These are phyloP conservation scores for Globisporangium camurandrum DNA, from an alignment of 352 stramenopile genomes.

Conservation along the genomic window DNA sequence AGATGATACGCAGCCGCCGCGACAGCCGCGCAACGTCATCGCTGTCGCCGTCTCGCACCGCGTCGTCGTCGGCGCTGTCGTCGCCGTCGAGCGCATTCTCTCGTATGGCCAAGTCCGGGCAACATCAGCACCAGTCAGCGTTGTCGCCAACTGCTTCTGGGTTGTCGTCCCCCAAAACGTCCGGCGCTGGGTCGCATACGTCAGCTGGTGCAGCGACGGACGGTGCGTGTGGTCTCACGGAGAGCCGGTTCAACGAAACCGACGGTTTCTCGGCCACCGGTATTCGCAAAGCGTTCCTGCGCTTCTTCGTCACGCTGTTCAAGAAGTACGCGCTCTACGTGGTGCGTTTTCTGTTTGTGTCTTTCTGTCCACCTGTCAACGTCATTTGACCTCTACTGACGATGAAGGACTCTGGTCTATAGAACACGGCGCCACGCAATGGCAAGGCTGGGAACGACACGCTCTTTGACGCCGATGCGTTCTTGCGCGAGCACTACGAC, in stretches of 20 bases:
- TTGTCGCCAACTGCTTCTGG: background rate
- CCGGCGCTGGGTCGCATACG: too few relatives aligned
- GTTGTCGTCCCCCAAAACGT: too few relatives aligned
- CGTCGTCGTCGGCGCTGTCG: conserved; percentile 9
- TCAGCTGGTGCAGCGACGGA: conserved; percentile 13
- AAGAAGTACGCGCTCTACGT: conserved; percentile 76
- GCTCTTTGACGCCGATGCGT: conserved; percentile 57
- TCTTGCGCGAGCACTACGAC: conserved; percentile 67
- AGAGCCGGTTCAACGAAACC: conserved; percentile 62
- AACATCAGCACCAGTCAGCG: too few relatives aligned
- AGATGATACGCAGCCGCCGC: conserved; percentile 53
- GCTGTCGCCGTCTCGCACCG: conserved; percentile 20
- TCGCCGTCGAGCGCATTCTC: conserved; percentile 14
- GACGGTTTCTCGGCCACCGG: conserved; percentile 61
- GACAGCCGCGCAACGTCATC: conserved; percentile 35
- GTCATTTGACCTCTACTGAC: too few relatives aligned
- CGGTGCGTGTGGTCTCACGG: conserved; percentile 34
- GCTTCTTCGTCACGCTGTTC: conserved; percentile 75
- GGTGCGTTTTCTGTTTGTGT: conserved; percentile 20
- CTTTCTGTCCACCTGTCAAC: background rate
- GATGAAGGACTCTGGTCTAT: too few relatives aligned
- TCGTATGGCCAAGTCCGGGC: background rate
- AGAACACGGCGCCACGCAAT: conserved; percentile 20
- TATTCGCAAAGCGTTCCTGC: conserved; percentile 65
- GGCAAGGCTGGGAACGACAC: conserved; percentile 23